These are phyloP conservation scores for Pyrrhoderma noxium DNA, from an alignment of 1,284 basidiomycete species.

Conservation along the genomic window DNA sequence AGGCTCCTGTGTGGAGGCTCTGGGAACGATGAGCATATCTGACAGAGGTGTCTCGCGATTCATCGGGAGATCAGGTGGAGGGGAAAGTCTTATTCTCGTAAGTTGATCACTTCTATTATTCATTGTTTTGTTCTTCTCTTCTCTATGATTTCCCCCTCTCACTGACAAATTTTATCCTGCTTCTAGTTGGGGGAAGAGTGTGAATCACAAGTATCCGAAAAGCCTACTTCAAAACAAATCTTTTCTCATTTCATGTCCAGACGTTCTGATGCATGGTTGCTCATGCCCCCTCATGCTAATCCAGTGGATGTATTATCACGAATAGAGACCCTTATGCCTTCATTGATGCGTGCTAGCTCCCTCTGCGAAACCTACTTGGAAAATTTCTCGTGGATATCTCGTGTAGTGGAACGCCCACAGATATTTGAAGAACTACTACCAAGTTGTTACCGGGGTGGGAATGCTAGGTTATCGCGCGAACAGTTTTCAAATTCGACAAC, in stretches of 20 bases:
- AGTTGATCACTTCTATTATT: not conserved
- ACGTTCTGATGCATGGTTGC: slow-evolving; percentile 13
- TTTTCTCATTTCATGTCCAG: slow-evolving; percentile 11
- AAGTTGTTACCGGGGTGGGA: slow-evolving; percentile 4
- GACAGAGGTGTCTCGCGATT: slow-evolving; percentile 50
- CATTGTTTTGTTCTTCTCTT: not conserved
- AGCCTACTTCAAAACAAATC: slow-evolving; percentile 5
- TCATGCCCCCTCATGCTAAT: slow-evolving; percentile 4
- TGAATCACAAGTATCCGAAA: not conserved
- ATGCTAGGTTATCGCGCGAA: not conserved
- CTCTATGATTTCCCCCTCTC: not conserved
- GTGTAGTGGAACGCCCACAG: slow-evolving; percentile 41
- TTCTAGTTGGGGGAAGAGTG: slow-evolving; percentile 11
- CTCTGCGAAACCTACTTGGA: slow-evolving; percentile 47
- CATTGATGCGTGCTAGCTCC: slow-evolving; percentile 34
- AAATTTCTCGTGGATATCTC: slow-evolving; percentile 55
- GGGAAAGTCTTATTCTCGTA: slow-evolving; percentile 34
- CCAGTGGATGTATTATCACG: slow-evolving; percentile 6
- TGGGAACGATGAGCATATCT: slow-evolving; percentile 56
- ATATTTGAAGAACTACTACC: slow-evolving; percentile 46
- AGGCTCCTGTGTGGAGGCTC: slow-evolving; percentile 33
- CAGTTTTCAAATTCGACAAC: not conserved
- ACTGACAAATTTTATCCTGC: not conserved
- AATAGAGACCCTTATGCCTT: slow-evolving; percentile 13
- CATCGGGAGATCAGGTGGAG: slow-evolving; percentile 59